Evolutionary conservation across 257 asterid species (phyloP).

Genomic region (Solanum sitiens): DNA sequence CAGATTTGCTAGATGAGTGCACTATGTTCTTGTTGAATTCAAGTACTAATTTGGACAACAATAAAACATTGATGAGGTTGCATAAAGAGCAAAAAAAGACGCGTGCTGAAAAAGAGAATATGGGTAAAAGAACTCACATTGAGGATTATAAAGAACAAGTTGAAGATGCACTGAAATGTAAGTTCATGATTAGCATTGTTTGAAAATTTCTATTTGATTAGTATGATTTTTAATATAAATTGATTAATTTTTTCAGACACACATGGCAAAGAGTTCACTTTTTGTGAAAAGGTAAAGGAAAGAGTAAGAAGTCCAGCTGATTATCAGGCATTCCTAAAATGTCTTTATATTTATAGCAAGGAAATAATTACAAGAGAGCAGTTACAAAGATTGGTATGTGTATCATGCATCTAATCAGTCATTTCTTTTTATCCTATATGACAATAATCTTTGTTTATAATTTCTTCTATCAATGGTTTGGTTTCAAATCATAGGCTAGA

Average conservation of each 20-base stretch:
- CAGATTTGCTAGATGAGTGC: constrained; percentile 89
- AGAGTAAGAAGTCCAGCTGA: constrained; percentile 64
- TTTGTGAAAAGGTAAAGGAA: constrained; percentile 93
- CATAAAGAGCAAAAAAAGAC: not conserved
- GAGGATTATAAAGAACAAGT: constrained; percentile 45
- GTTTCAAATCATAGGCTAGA: not conserved
- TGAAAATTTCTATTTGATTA: not conserved
- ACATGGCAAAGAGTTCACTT: constrained; percentile 61
- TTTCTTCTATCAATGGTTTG: not conserved
- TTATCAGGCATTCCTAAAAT: constrained; percentile 90
- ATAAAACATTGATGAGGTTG: not conserved
- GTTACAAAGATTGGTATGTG: constrained; percentile 74
- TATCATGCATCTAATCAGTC: not conserved
- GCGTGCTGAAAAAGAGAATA: not conserved
- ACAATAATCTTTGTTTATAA: not conserved
- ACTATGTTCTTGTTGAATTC: constrained; percentile 41
- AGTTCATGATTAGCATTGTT: constrained; percentile 13
- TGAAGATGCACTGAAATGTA: constrained; percentile 52
- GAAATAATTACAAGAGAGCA: constrained; percentile 87
- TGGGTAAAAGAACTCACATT: not conserved
- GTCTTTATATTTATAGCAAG: constrained; percentile 83
- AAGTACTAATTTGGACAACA: not conserved
- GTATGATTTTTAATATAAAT: not conserved
- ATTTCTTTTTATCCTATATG: not conserved
- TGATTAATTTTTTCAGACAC: constrained; percentile 39